Percentiles rank a stretch among this genome's conserved stretches.
These are phyloP conservation scores for Cryptosporidium muris DNA, from an alignment of 169 alveolate genomes.

Conservation along the genomic window DNA sequence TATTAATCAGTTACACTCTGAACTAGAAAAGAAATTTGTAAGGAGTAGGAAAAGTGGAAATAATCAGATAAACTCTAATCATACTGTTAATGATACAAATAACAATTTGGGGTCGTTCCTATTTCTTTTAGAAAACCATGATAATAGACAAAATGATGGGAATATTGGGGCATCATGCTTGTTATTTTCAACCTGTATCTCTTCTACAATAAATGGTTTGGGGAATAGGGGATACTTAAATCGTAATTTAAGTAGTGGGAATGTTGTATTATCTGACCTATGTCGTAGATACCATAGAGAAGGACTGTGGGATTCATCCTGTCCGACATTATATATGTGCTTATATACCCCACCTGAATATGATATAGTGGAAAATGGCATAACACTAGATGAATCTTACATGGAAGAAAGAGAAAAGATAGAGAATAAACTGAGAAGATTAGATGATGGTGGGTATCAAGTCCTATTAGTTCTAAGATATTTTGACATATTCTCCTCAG, in stretches of 20 bases:
- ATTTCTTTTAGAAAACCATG: slow-evolving; percentile 27
- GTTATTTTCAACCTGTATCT: slow-evolving; percentile 36
- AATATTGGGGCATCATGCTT: slow-evolving; percentile 25
- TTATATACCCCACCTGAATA: slow-evolving; percentile 7
- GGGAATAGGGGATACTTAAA: not conserved
- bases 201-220: slow-evolving; percentile 26
- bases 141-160: not conserved
- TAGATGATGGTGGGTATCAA: slow-evolving; percentile 16
- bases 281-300: slow-evolving; percentile 63
- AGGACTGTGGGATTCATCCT: slow-evolving; percentile 69
- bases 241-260: slow-evolving; percentile 1
- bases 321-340: slow-evolving; percentile 63
- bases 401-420: slow-evolving; percentile 35
- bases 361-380: slow-evolving; percentile 12
- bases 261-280: slow-evolving; percentile 21
- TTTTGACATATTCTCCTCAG: slow-evolving; percentile 37
- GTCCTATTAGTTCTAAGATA: slow-evolving; percentile 45
- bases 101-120: slow-evolving; percentile 17
- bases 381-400: slow-evolving; percentile 7
- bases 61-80: not conserved
- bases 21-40: slow-evolving; percentile 21
- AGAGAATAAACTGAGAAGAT: slow-evolving; percentile 26
- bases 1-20: slow-evolving; percentile 21
- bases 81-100: not conserved
- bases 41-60: not conserved